Base-by-base conservation (phyloP, 805 yeast species). In the Starmerella scarabaei region DNA sequence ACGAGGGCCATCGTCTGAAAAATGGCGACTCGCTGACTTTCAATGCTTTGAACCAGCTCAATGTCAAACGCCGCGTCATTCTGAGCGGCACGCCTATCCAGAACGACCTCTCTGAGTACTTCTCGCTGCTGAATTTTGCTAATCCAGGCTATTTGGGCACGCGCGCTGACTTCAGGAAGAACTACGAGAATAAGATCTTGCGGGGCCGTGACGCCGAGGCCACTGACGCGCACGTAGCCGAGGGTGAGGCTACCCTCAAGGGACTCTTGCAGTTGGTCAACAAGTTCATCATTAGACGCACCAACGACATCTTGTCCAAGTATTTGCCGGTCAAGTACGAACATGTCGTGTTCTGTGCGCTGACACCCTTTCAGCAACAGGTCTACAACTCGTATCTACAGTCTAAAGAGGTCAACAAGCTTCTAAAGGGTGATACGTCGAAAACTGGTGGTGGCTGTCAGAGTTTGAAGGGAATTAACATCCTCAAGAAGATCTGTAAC, bases 71-170 rank as follows among this genome's bases (percentile, higher is more conserved):
- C 53, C 69, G 98, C 42, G 96, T 88, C 6, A 88, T 88, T 48
- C 63, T 88, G 18, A 83, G 95, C 1, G 98, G 98, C 29, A 88
- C 98, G 0, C 98, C 98, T 0, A 86, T 88, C 48, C 98, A 88
- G 59, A 88, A 88, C 53, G 97, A 88, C 63, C 65, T 88, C 27
- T 78, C 94, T 0, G 98, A 88, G 60, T 88, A 88, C 61, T 91
- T 85, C 55, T 82, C 97, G 1, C 62, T 88, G 37, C 64, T 91
- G 44, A 82, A 77, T 53, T 88, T 88, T 64, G 93, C 97, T 7
- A 91, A 88, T 56, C 98, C 98, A 0, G 94, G 94, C 0, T 69
- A 83, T 29, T 63, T 91, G 33, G 98, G 98, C 0, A 67, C 94
- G 1, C 71, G 93, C 49, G 61, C 59, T 20, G 94, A 88, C 43